These are phyloP conservation scores for Elsinoe ampelina DNA, from an alignment of 2,329 filamentous ascomycete species.

Conservation along the genomic window DNA sequence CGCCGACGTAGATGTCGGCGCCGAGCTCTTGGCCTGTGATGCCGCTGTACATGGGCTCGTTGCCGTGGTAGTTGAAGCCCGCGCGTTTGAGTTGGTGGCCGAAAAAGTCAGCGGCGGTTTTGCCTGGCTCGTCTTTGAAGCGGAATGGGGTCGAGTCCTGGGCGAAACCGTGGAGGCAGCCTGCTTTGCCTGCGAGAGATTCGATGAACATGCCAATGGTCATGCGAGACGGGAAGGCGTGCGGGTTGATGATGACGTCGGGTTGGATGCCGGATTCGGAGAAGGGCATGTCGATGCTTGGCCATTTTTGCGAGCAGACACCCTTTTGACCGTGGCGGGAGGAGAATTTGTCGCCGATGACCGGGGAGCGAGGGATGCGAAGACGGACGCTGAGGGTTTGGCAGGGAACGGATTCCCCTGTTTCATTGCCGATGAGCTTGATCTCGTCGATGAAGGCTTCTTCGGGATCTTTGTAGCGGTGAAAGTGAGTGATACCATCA, in stretches of 20 bases:
- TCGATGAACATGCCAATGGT: constrained; percentile 99
- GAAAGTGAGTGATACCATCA: constrained; percentile 75
- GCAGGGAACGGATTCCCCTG: constrained; percentile 70
- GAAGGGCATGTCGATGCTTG: constrained; percentile 87
- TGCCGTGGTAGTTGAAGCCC: constrained; percentile 96
- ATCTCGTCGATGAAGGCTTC: constrained; percentile 86
- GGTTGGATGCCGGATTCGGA: constrained; percentile 93
- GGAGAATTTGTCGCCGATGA: constrained; percentile 98
- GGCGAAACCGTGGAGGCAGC: constrained; percentile 86
- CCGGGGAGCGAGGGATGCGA: constrained; percentile 75
- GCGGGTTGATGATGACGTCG: constrained; percentile 97
- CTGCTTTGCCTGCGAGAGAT: constrained; percentile 89
- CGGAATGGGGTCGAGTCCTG: constrained; percentile 94
- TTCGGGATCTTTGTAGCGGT: constrained; percentile 92
- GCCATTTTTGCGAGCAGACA: constrained; percentile 95
- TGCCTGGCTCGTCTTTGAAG: constrained; percentile 67
- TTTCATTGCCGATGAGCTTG: constrained; percentile 77
- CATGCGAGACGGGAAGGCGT: constrained; percentile 99
- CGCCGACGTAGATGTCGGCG: constrained; percentile 91
- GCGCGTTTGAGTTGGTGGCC: constrained; percentile 91
- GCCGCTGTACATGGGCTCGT: constrained; percentile 97
- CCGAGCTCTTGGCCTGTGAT: constrained; percentile 91
- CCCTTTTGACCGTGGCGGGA: constrained; percentile 98
- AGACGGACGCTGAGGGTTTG: constrained; percentile 91
- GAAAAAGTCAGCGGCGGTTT: constrained; percentile 89